These are phyloP conservation scores for Ogataea zsoltii DNA, from an alignment of 805 yeast genomes.

Conservation along the genomic window DNA sequence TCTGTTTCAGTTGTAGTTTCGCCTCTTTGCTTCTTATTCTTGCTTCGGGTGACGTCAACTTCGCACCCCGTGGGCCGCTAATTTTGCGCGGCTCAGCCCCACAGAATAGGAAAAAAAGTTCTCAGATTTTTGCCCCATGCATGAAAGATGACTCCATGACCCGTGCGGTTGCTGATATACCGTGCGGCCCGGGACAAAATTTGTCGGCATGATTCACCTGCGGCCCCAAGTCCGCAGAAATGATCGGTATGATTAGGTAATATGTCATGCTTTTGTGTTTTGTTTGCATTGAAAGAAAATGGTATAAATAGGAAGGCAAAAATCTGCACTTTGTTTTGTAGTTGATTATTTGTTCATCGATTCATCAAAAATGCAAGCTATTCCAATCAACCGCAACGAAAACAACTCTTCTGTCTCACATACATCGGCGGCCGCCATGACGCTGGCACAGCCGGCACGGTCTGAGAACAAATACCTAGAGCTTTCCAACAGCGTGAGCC, in stretches of 20 bases:
- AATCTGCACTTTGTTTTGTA: no score
- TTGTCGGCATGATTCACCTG: neutral
- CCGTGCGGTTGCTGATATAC: neutral
- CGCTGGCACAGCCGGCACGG: neutral
- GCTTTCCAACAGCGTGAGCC: slow-evolving; percentile 54
- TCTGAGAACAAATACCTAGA: slow-evolving; percentile 45
- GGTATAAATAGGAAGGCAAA: slow-evolving; percentile 1
- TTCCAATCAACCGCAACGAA: neutral
- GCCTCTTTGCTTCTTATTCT: neutral
- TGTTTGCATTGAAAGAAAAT: neutral
- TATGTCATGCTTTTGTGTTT: slow-evolving; percentile 1
- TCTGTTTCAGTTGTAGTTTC: neutral
- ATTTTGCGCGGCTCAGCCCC: neutral
- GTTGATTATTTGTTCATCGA: no score
- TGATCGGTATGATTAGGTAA: neutral
- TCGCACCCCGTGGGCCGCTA: neutral
- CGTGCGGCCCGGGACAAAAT: neutral
- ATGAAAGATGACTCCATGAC: slow-evolving; percentile 2
- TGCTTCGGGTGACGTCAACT: neutral
- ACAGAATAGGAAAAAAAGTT: neutral
- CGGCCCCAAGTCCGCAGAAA: neutral
- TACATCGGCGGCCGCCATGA: neutral
- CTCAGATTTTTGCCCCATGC: neutral
- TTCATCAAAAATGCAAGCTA: slow-evolving; percentile 2
- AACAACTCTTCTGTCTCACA: neutral